Evolutionary conservation across 306 rosid genomes (phyloP).

Genomic region (Lagenaria siceraria): DNA sequence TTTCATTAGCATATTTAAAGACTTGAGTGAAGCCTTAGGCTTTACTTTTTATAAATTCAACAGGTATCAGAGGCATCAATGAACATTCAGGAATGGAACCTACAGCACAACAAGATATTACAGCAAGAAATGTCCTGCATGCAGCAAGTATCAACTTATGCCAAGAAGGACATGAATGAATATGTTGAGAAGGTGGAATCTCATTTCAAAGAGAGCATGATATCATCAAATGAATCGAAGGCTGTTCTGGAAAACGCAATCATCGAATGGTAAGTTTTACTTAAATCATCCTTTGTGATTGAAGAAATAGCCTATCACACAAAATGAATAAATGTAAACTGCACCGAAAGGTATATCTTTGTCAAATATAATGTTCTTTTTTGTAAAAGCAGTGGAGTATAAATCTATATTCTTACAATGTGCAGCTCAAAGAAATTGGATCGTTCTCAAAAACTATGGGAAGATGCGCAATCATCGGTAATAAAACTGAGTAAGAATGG

Average conservation of each 20-base stretch:
- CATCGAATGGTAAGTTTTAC: slow-evolving; percentile 48
- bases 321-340: background rate
- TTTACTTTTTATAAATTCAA: slow-evolving; percentile 14
- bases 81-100: slow-evolving; percentile 30
- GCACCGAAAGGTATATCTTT: background rate
- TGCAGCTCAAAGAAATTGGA: slow-evolving; percentile 62
- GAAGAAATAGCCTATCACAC: background rate
- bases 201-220: slow-evolving; percentile 34
- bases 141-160: slow-evolving; percentile 48
- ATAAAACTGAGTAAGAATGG: slow-evolving; percentile 28
- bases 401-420: slow-evolving; percentile 1
- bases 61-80: slow-evolving; percentile 71
- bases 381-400: background rate
- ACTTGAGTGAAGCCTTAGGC: background rate
- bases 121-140: slow-evolving; percentile 42
- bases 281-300: background rate
- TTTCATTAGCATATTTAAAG: background rate
- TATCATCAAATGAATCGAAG: slow-evolving; percentile 31
- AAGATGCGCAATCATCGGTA: slow-evolving; percentile 32
- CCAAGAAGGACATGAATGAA: slow-evolving; percentile 30
- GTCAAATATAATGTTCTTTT: too few species aligned
- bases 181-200: slow-evolving; percentile 34
- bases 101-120: slow-evolving; percentile 37
- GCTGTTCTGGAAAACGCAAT: slow-evolving; percentile 38
- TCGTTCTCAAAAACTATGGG: slow-evolving; percentile 51